Evolutionary conservation across 306 rosid species (phyloP).

Genomic region (Cucurbita argyrosperma): DNA sequence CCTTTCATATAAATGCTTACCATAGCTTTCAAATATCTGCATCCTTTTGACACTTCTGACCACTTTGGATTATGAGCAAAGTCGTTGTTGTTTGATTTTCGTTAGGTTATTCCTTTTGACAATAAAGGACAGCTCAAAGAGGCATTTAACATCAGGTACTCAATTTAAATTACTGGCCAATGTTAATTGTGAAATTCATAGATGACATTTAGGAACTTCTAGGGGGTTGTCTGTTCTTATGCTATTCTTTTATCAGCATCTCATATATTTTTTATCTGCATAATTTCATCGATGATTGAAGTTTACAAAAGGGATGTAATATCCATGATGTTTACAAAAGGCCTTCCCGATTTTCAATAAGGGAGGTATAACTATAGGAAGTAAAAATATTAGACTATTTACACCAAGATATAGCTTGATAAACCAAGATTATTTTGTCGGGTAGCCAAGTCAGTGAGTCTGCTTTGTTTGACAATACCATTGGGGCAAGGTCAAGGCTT

Average conservation of each 20-base stretch:
- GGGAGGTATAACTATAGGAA: no score
- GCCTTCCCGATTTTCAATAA: no score
- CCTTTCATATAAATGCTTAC: not conserved
- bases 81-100: conserved; percentile 1
- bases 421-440: no score
- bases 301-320: no score
- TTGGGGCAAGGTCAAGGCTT: no score
- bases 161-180: not conserved
- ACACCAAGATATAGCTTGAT: no score
- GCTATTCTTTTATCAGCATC: not conserved
- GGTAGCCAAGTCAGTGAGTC: no score
- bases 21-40: not conserved
- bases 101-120: conserved; percentile 90
- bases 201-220: not conserved
- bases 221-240: not conserved
- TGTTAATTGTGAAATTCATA: not conserved
- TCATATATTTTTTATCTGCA: no score
- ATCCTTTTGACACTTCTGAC: not conserved
- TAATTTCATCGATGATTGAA: no score
- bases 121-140: conserved; percentile 96
- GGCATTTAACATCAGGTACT: conserved; percentile 91
- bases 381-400: no score
- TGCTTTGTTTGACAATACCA: no score
- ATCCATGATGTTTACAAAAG: no score
- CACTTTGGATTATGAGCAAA: not conserved